Evolutionary conservation across 768 basidiomycete genomes (phyloP), one percentile per base, ranked within the genome.

Genomic region (Galerina marginata): DNA sequence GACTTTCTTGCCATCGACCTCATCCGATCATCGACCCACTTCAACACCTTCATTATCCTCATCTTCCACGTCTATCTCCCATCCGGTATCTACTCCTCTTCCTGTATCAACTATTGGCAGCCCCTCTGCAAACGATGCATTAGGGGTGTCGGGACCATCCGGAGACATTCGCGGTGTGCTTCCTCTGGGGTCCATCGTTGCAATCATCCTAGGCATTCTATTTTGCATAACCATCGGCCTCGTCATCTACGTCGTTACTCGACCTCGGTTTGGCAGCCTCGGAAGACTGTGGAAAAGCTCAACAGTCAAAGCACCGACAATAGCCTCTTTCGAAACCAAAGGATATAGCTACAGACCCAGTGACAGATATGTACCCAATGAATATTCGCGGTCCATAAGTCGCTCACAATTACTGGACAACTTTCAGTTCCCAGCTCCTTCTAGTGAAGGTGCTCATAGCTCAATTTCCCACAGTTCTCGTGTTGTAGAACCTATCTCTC

Each of bases 181-280:
- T 37, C 45, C 60, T 36, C 48, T 56, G 10, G 55, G 60, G 4
- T 53, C 55, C 14, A 56, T 61, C 38, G 38, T 53, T 16, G 60
- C 60, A 20, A 57, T 61, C 10, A 57, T 61, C 38, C 36, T 61
- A 40, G 54, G 60, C 12, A 38, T 52, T 39, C 55, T 61, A 20
- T 61, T 61, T 29, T 42, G 55, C 16, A 51, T 61, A 37, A 56
- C 55, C 6, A 51, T 61, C 20, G 10, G 42, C 3, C 47, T 47
- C 16, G 60, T 54, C 10, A 40, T 61, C 12, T 40, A 52, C 33
- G 48, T 61, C 7, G 9, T 61, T 12, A 53, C 60, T 5, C 49
- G 55, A 20, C 55, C 55, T 5, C 56, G 47, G 23, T 40, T 61
- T 20, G 43, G 43, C 36, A 56, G 44, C 11, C 55, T 56, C 16